Conservation (phyloP, 805 yeast species). For the Starmera amethionina region DNA sequence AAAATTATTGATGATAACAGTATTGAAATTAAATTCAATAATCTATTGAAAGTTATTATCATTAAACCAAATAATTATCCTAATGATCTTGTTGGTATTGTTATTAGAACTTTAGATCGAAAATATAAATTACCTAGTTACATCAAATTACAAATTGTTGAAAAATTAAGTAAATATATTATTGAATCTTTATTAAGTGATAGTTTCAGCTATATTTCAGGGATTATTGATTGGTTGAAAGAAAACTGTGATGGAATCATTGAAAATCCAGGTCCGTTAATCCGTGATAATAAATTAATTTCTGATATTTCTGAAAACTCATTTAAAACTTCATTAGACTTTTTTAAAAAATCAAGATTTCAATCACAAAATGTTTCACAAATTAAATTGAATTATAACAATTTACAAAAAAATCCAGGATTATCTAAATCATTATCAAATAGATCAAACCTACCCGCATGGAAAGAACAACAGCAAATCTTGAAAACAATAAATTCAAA, state of each 20-base stretch:
- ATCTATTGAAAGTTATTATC: constrained; percentile 24
- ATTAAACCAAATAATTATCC: constrained; percentile 54
- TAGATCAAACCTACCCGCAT: constrained; percentile 71
- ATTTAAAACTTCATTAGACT: background rate
- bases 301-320: constrained; percentile 2
- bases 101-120: constrained; percentile 31
- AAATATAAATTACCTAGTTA: constrained; percentile 54
- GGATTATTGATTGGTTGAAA: constrained; percentile 72
- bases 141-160: constrained; percentile 48
- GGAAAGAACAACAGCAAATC: constrained; percentile 53
- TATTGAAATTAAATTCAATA: constrained; percentile 10
- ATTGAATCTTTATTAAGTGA: constrained; percentile 49
- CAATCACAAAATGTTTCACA: constrained; percentile 21
- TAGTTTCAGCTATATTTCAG: constrained; percentile 41
- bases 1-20: constrained; percentile 16
- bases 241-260: constrained; percentile 47
- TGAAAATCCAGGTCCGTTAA: constrained; percentile 67
- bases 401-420: constrained; percentile 21
- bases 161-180: constrained; percentile 35
- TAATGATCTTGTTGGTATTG: constrained; percentile 56
- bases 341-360: constrained; percentile 5
- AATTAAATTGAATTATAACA: constrained; percentile 25
- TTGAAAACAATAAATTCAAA: constrained; percentile 45
- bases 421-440: constrained; percentile 30
- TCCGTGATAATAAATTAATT: constrained; percentile 15